Conservation (phyloP, 768 basidiomycete species). For the Calvatia gigantea region DNA sequence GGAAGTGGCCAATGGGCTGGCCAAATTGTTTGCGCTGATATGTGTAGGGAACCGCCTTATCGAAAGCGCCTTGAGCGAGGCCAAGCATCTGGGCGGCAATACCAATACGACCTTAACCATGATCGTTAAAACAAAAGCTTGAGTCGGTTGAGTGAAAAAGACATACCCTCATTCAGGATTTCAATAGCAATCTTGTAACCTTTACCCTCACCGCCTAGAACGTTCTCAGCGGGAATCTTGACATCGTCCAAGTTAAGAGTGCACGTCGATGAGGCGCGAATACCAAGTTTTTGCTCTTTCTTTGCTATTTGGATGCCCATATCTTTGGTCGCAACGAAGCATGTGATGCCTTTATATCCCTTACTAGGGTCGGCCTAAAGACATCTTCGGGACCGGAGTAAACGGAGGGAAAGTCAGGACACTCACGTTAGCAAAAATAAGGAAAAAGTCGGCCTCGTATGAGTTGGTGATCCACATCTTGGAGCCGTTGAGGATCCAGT, state of each 20-base stretch:
- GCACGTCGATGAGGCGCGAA: constrained; percentile 94
- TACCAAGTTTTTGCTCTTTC: constrained; percentile 98
- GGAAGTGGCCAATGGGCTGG: constrained; percentile 90
- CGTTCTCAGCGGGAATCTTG: constrained; percentile 76
- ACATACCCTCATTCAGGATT: constrained; percentile 24
- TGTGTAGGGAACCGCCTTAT: constrained; percentile 93
- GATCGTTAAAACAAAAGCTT: not conserved
- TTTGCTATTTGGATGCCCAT: constrained; percentile 98
- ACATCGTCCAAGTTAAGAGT: constrained; percentile 93
- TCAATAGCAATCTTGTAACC: constrained; percentile 68
- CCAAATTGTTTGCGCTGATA: constrained; percentile 95
- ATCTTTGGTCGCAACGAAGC: constrained; percentile 93
- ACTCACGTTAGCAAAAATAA: constrained; percentile 91
- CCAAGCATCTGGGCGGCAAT: constrained; percentile 99
- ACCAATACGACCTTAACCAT: constrained; percentile 73
- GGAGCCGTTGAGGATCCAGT: constrained; percentile 91
- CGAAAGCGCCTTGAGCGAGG: constrained; percentile 94
- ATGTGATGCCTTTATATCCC: constrained; percentile 99
- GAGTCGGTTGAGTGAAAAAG: not conserved
- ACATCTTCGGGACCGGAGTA: not conserved
- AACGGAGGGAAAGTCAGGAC: not conserved
- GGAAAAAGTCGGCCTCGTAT: constrained; percentile 84
- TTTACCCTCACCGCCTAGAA: constrained; percentile 88
- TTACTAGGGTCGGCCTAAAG: constrained; percentile 76
- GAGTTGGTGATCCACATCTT: constrained; percentile 99